These are phyloP conservation scores for Ophiostoma perfectum DNA, from an alignment of 2,329 filamentous ascomycete species.

Conservation along the genomic window DNA sequence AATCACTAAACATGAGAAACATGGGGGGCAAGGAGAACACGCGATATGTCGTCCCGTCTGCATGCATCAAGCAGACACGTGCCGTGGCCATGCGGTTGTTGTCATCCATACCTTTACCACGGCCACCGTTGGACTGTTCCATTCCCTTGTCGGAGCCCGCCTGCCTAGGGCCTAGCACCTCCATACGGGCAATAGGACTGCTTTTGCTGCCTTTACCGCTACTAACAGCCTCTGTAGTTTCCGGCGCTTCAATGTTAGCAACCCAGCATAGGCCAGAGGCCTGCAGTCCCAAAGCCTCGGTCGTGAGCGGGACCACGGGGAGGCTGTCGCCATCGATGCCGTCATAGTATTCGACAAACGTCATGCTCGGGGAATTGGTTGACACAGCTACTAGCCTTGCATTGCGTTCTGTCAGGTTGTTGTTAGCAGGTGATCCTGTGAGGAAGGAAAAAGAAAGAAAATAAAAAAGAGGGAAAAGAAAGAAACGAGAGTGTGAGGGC, in stretches of 20 bases:
- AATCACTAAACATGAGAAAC: conserved; percentile 17
- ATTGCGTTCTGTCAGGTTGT: conserved; percentile 14
- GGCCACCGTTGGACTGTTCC: background rate
- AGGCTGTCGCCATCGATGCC: background rate
- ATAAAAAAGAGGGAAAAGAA: background rate
- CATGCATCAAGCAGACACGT: conserved; percentile 47
- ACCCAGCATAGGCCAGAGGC: conserved; percentile 23
- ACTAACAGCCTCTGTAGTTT: background rate
- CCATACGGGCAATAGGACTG: conserved; percentile 40
- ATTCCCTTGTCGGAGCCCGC: conserved; percentile 2
- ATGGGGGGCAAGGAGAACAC: conserved; percentile 42
- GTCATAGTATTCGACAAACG: conserved; percentile 15
- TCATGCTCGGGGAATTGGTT: conserved; percentile 16
- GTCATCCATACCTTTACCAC: background rate
- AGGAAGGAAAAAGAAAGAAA: background rate
- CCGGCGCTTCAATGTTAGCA: conserved; percentile 10
- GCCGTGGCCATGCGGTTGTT: conserved; percentile 36
- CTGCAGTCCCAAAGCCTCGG: background rate
- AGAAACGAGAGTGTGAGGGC: no score
- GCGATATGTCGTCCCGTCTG: conserved; percentile 43
- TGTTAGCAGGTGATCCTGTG: background rate
- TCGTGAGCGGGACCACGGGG: background rate
- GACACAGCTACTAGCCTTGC: conserved; percentile 23
- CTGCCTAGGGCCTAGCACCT: conserved; percentile 42
- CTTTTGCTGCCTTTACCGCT: background rate